A percentile compares a stretch with the other conserved stretches of the same genome.
phyloP scores from a whole-genome alignment of 495 filamentous ascomycete species.

The Aspergillus heteromorphus region DNA sequence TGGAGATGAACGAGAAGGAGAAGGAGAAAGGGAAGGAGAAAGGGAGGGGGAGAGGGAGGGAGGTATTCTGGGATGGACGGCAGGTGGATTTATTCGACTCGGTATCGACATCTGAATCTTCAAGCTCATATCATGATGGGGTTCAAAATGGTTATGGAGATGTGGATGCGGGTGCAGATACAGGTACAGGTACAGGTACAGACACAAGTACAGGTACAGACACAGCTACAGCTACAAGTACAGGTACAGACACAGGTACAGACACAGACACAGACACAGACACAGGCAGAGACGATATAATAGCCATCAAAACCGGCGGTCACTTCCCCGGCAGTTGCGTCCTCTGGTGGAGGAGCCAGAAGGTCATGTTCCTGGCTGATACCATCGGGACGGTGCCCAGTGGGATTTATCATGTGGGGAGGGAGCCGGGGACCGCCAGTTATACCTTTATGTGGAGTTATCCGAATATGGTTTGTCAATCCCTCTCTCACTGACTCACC shows the following conservation, averaged over 20 bases:
- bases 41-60: constrained; percentile 57
- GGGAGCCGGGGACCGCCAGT: constrained; percentile 52
- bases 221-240: too few species aligned
- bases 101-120: too few species aligned
- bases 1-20: too few species aligned
- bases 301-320: constrained; percentile 62
- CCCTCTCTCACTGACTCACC: not conserved
- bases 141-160: too few species aligned
- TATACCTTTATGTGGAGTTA: constrained; percentile 76
- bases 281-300: too few species aligned
- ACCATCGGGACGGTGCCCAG: constrained; percentile 63
- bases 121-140: too few species aligned
- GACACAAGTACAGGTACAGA: too few species aligned
- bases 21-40: not conserved
- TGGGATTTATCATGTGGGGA: constrained; percentile 48
- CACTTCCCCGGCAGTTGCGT: constrained; percentile 71
- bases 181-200: too few species aligned
- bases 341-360: constrained; percentile 44
- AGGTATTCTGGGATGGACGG: constrained; percentile 34
- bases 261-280: too few species aligned
- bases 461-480: constrained; percentile 59
- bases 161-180: too few species aligned
- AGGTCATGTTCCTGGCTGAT: constrained; percentile 63
- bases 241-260: too few species aligned
- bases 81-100: not conserved